Base-by-base conservation (phyloP, 2,329 filamentous ascomycete species). In the Beauveria bassiana region DNA sequence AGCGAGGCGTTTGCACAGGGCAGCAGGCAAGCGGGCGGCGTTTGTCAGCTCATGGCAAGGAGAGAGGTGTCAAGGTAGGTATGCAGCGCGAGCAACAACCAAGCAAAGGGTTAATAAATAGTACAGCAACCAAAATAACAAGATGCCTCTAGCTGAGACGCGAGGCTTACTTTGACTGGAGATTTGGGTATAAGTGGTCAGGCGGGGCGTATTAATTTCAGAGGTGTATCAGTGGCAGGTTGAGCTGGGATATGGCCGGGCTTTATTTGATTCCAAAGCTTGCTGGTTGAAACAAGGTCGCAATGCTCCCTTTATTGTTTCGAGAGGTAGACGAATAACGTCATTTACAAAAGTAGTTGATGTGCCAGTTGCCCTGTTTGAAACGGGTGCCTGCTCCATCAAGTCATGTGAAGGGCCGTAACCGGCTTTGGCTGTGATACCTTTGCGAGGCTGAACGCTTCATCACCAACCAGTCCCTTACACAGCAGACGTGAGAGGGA, bases 161-260 rank as follows among this genome's bases (percentile, higher is more conserved):
- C 40, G 49, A 59, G 57, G 57, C 57, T 52, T 59, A 49, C 8
- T n/a, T 24, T 46, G 1, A 22, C 31, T 46, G 53, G 53, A 45
- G 40, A 56, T 42, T 57, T 47, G 16, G n/a, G 24, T 46, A 45
- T 51, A 59, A 52, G 47, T 59, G 57, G 47, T 14, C 47, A 52
- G 40, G 46, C 46, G 49, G 54, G 57, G 57, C 57, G 12, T 45
- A 14, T 45, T 59, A 45, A 59, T 59, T 46, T 59, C 49, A 26
- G 34, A 38, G 34, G 34, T 14, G 34, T 38, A 38, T 38, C 12
- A 38, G 12, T 38, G 34, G 34, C 16, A 46, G 53, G 26, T 47
- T 10, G 8, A 49, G 26, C 24, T n/a, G 40, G 42, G 24, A 28
- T 42, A 49, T 49, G 54, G 43, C 42, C 34, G 54, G n/a, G 43